phyloP scores from a whole-genome alignment of 1,284 basidiomycete species.

The Melanopsichium pennsylvanicum region DNA sequence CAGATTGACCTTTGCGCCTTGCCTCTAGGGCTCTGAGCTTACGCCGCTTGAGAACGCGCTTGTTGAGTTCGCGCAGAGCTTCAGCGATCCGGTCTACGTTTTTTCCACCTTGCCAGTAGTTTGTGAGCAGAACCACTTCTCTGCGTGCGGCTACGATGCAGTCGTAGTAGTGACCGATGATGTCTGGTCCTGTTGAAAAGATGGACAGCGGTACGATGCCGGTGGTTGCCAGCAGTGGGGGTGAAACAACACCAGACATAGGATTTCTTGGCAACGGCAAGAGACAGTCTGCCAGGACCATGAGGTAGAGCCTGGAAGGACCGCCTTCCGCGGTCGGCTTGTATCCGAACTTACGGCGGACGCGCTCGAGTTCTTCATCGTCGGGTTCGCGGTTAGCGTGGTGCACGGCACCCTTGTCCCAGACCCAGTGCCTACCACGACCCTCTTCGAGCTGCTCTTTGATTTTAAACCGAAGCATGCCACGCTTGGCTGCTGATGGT shows the following conservation, averaged over 20 bases:
- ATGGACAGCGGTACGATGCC: conserved; percentile 62
- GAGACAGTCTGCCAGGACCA: conserved; percentile 62
- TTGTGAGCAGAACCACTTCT: conserved; percentile 64
- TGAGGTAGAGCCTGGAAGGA: conserved; percentile 58
- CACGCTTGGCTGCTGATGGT: conserved; percentile 51
- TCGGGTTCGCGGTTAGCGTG: conserved; percentile 52
- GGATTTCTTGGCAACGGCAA: conserved; percentile 53
- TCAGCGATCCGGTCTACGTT: conserved; percentile 62
- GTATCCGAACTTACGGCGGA: conserved; percentile 56
- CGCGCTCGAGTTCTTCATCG: conserved; percentile 54
- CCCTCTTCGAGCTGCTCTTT: conserved; percentile 58
- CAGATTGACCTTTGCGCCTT: conserved; percentile 7
- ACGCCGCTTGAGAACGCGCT: conserved; percentile 36
- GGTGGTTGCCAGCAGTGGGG: conserved; percentile 61
- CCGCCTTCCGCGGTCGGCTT: conserved; percentile 46
- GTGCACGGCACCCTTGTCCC: conserved; percentile 61
- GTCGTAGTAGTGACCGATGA: conserved; percentile 65
- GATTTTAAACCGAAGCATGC: conserved; percentile 56
- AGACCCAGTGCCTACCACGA: conserved; percentile 59
- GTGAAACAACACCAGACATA: conserved; percentile 62
- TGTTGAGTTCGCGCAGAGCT: conserved; percentile 58
- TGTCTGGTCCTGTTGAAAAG: conserved; percentile 64
- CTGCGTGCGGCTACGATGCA: conserved; percentile 61
- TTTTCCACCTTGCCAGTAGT: conserved; percentile 64
- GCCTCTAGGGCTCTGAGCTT: conserved; percentile 22